A percentile compares a stretch with the other conserved stretches of the same genome.
These are phyloP conservation scores for Gymnopilus dilepis DNA, from an alignment of 768 basidiomycete species.

Conservation along the genomic window DNA sequence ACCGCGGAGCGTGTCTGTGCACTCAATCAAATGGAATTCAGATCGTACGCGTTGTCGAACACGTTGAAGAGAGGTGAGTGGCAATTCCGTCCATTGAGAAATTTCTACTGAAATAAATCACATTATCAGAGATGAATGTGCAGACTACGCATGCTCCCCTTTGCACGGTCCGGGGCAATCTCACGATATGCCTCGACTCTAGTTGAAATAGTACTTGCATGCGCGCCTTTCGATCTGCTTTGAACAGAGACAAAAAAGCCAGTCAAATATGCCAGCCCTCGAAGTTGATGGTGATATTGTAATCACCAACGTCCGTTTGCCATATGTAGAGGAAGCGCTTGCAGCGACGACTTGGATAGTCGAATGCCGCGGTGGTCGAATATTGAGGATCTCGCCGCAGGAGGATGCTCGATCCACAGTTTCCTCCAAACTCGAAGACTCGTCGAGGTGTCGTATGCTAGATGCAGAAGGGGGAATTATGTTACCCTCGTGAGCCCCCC, in stretches of 20 bases:
- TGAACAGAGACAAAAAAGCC: not conserved
- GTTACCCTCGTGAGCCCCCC: conserved; percentile 40
- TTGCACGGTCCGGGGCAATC: conserved; percentile 9
- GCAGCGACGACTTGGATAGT: conserved; percentile 26
- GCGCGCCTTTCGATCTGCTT: not conserved
- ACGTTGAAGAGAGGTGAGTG: conserved; percentile 5
- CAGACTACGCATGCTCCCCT: not conserved
- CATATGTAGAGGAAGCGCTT: conserved; percentile 17
- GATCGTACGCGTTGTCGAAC: not conserved
- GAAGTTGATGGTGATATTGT: conserved; percentile 13
- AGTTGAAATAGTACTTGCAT: not conserved
- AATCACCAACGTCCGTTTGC: conserved; percentile 24
- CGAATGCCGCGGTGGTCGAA: conserved; percentile 26
- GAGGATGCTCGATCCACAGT: conserved; percentile 6
- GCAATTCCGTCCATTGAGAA: not conserved
- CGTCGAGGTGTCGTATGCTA: conserved; percentile 16
- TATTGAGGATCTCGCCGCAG: conserved; percentile 21
- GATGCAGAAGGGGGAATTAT: conserved; percentile 38
- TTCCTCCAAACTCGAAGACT: conserved; percentile 1
- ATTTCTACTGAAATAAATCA: not conserved
- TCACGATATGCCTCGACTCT: conserved; percentile 4
- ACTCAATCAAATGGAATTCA: not conserved
- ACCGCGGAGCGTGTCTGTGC: conserved; percentile 5
- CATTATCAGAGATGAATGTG: not conserved
- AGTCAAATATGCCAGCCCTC: not conserved